Evolutionary conservation across 176 grass and related monocot species (phyloP), one percentile per base, ranked within the genome.

Genomic region (Musa beccarii): DNA sequence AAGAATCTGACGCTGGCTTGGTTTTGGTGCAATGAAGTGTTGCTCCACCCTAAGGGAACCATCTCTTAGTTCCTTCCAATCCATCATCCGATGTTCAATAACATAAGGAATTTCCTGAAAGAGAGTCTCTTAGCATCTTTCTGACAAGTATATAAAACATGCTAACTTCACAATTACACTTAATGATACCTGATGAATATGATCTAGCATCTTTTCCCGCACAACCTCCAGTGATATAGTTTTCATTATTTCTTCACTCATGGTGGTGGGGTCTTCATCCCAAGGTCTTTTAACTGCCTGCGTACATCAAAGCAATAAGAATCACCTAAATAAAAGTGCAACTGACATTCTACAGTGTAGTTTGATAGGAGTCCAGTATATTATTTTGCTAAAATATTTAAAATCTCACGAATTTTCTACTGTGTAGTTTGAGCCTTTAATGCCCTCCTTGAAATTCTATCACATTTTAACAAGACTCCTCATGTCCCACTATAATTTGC

Each of bases 231-330:
- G 72, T 9, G 94, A 87, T 75, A 98, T 89, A 4, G 71, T 91
- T 93, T 93, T 93, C 90, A 93, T 93, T 67, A 93, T 79, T 67
- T 98, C 94, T 93, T 98, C 94, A 54, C 81, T 93, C 88, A 98
- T 91, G 64, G 75, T 52, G 61, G 81, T 85, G 26, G 94, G 88
- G 63, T 98, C 94, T 72, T 98, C 94, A 53, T 91, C 94, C 94
- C 94, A 98, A 63, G 94, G 88, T 79, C 90, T 98, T 82, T 84
- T 93, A 61, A 89, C 76, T 82, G 88, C 94, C 94, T 98, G 87
- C 20, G 89, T n/a, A 73, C 63, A 57, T 0, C 56, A 63, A 71
- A 70, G 3, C 22, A 65, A 73, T 26, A 65, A 64, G 69, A 53
- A 79, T 2, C 16, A 1, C 49, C 14, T 22, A 74, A 8, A 54